Conservation (phyloP, 2,329 filamentous ascomycete species). For the Botrytis deweyae region DNA sequence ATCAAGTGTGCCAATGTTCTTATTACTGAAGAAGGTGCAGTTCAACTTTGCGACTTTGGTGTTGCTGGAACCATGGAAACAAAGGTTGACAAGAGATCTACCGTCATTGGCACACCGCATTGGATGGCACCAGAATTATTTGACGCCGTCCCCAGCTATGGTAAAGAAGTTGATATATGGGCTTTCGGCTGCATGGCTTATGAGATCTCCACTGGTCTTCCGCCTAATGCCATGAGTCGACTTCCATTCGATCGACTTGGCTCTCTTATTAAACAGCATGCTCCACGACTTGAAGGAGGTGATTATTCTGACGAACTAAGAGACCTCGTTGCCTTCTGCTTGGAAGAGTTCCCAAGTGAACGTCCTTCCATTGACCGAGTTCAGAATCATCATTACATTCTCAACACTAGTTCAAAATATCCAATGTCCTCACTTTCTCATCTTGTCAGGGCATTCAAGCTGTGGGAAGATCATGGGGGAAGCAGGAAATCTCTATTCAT, state of each 20-base stretch:
- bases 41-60: constrained; percentile 83
- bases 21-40: constrained; percentile 71
- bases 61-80: constrained; percentile 76
- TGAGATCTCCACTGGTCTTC: constrained; percentile 76
- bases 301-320: constrained; percentile 68
- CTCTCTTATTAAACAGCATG: constrained; percentile 57
- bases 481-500: constrained; percentile 65
- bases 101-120: constrained; percentile 78
- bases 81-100: constrained; percentile 73
- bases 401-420: constrained; percentile 59
- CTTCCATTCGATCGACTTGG: constrained; percentile 49
- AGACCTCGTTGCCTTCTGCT: constrained; percentile 69
- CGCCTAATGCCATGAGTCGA: constrained; percentile 64
- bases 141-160: constrained; percentile 62
- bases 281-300: constrained; percentile 69
- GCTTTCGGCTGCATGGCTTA: constrained; percentile 79
- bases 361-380: constrained; percentile 70
- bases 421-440: constrained; percentile 63
- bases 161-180: constrained; percentile 78
- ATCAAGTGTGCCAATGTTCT: constrained; percentile 79
- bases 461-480: constrained; percentile 75
- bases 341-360: constrained; percentile 65
- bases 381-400: constrained; percentile 67
- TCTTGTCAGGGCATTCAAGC: constrained; percentile 69
- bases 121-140: constrained; percentile 86